Evolutionary conservation across 163 green algal genomes (phyloP).

Genomic region (Smithsoniella earleae): DNA sequence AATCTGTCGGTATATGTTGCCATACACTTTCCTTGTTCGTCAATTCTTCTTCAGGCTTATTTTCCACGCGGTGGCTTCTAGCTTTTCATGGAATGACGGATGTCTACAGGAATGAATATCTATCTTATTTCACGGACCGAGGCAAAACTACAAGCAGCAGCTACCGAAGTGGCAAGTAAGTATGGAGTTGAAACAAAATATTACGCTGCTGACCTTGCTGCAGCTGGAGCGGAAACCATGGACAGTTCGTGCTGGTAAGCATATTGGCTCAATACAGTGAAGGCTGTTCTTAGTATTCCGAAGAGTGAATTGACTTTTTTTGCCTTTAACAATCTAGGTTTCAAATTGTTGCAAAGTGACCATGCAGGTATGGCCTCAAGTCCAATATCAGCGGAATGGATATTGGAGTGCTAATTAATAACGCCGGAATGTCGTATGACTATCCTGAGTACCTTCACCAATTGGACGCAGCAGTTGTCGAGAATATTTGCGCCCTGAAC

Average conservation of each 20-base stretch:
- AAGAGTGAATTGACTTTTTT: slow-evolving; percentile 22
- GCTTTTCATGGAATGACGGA: background rate
- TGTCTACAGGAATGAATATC: slow-evolving; percentile 42
- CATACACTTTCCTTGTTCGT: background rate
- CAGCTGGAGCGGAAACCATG: slow-evolving; percentile 31
- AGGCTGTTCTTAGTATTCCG: background rate
- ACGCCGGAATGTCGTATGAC: slow-evolving; percentile 72
- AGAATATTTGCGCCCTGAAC: slow-evolving; percentile 42
- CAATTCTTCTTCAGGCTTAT: background rate
- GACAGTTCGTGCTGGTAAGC: slow-evolving; percentile 21
- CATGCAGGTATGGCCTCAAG: slow-evolving; percentile 2
- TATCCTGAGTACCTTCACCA: slow-evolving; percentile 47
- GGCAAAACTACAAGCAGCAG: slow-evolving; percentile 51
- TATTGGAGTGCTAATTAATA: slow-evolving; percentile 77
- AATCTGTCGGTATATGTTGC: too few relatives aligned
- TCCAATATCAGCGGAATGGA: slow-evolving; percentile 41
- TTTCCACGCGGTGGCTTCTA: background rate
- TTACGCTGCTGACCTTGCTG: slow-evolving; percentile 47
- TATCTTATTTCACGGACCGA: slow-evolving; percentile 65
- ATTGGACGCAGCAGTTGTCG: slow-evolving; percentile 33
- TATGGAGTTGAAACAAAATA: slow-evolving; percentile 47
- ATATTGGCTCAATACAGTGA: background rate
- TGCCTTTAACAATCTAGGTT: slow-evolving; percentile 11
- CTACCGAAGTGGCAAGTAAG: slow-evolving; percentile 45
- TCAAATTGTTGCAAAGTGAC: slow-evolving; percentile 28